Evolutionary conservation across 192 early-diverging fungal species (phyloP), one percentile per base, ranked within the genome.

Genomic region (Diversispora epigaea): DNA sequence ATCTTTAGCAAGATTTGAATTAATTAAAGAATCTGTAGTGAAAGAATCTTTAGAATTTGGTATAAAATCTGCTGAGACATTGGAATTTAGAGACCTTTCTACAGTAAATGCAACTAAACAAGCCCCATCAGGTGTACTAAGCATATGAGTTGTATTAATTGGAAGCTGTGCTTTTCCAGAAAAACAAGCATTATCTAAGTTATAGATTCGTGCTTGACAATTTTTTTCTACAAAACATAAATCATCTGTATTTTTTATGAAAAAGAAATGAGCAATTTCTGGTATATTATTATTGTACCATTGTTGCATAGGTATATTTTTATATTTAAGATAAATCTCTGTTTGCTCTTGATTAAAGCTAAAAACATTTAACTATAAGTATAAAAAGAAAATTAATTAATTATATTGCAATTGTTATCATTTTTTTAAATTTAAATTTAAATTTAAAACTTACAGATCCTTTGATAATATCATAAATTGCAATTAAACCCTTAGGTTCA

Each of bases 401-500:
- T 12, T 12, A 8, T 50, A 56, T 2, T 25, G 15, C 4, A 50
- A 12, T 50, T 12, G 1, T 50, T 50, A 5, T 12, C 5, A 14
- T 12, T 12, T 50, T n/a, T 11, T 17, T 22, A 15, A 15, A 43
- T n/a, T 58, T 0, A 57, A 10, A 2, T 17, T 43, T 40, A n/a
- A 56, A n/a, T 17, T 15, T 32, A 32, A 19, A 45, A 58, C 68
- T 19, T 49, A 71, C 76, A 32, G 25, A 32, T n/a, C n/a, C 67
- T n/a, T 47, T 77, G 56, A 56, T 56, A 49, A 25, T 44, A 60
- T 22, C 25, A 68, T 70, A 77, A 47, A 70, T 70, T 46, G 54
- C 76, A 39, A 77, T 61, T 14, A 77, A 70, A 4, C 76, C 76
- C n/a, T 77, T 68, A 15, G 58, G 32, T 17, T 77, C 76, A n/a